Conservation (phyloP, 2,329 filamentous ascomycete species). For the Neophaeococcomyces aloes region DNA sequence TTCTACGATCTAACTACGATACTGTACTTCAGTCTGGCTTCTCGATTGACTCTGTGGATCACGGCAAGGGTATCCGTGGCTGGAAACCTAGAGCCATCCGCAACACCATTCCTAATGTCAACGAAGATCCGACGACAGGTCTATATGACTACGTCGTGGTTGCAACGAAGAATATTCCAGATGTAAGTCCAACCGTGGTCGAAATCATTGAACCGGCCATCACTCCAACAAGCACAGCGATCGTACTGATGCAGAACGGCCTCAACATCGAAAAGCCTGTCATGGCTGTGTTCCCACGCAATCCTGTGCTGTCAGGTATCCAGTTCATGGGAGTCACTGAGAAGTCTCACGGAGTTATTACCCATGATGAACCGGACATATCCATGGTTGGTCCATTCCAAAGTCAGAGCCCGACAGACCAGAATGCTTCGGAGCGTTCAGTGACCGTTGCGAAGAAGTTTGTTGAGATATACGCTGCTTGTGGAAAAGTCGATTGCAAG, state of each 20-base stretch:
- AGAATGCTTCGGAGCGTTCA: conserved; percentile 26
- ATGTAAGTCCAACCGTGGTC: conserved; percentile 39
- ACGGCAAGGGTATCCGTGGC: conserved; percentile 36
- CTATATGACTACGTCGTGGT: conserved; percentile 48
- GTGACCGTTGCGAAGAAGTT: conserved; percentile 27
- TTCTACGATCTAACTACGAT: conserved; percentile 48
- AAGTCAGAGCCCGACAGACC: conserved; percentile 7
- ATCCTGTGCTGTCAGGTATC: conserved; percentile 44
- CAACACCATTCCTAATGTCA: conserved; percentile 39
- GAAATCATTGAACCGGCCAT: conserved; percentile 45
- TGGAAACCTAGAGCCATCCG: conserved; percentile 43
- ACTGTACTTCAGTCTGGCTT: conserved; percentile 43
- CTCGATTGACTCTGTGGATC: conserved; percentile 45
- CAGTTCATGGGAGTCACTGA: conserved; percentile 45
- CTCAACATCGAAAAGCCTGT: conserved; percentile 53
- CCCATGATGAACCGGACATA: conserved; percentile 44
- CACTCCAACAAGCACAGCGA: conserved; percentile 40
- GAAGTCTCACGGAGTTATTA: conserved; percentile 36
- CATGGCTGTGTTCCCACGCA: conserved; percentile 40
- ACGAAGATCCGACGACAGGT: conserved; percentile 7
- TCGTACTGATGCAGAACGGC: conserved; percentile 53
- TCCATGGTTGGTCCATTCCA: conserved; percentile 38
- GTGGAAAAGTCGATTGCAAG: conserved; percentile 29
- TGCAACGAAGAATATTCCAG: conserved; percentile 50
- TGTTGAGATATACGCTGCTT: conserved; percentile 26